Evolutionary conservation across 2,329 filamentous ascomycete species (phyloP), one percentile per base, ranked within the genome.

Genomic region (Drechslerella coelobrocha): DNA sequence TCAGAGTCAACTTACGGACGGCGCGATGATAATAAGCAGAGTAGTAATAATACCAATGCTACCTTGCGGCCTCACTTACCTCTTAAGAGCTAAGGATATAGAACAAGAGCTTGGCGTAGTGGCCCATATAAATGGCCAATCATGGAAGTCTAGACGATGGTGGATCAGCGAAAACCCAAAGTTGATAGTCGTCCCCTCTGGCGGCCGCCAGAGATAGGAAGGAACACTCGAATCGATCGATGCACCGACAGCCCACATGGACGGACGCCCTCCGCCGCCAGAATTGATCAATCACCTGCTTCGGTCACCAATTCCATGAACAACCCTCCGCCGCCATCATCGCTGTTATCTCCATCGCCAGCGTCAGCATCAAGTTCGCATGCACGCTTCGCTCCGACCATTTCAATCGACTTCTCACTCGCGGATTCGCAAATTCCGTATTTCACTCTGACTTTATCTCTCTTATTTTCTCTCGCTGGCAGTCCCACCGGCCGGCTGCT

Each of bases 181-280:
- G 41, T 10, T 23, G 41, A 19, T 21, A 6, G 41, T 19, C 17
- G 41, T 45, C 37, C 7, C n/a, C 37, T 6, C n/a, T 8, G 41
- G 17, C 17, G 41, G 41, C 8, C 17, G 41, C 41, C 14, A 45
- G 41, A 45, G 41, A 21, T 45, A 45, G 41, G 41, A 45, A 39
- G 34, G 34, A n/a, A 10, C 34, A 39, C 34, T 39, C 34, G 34
- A 39, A 39, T 39, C 34, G 34, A 39, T 39, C 41, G n/a, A 45
- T 19, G 14, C 41, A 23, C 41, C 41, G 41, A 7, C 19, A n/a
- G 41, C 41, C 41, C 41, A 17, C 41, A 45, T 39, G 34, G 12
- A 39, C 34, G 17, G 12, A 39, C 17, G 34, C 5, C 34, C 4
- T 39, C 5, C 12, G 12, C 34, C 17, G 4, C 17, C 12, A 39